These are phyloP conservation scores for Narthecium ossifragum DNA, from an alignment of 106 monocot species.

Conservation along the genomic window DNA sequence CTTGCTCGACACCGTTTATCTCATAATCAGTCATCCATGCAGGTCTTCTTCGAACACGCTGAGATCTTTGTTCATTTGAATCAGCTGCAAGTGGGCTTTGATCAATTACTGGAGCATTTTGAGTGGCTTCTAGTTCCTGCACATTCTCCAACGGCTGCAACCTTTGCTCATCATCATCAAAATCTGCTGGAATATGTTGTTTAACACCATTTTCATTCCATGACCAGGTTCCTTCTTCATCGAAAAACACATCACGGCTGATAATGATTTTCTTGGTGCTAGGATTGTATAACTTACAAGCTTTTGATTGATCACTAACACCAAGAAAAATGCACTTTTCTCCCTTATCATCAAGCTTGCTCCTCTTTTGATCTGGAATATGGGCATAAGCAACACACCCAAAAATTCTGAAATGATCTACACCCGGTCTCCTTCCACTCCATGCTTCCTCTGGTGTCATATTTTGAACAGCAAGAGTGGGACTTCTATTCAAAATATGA, in stretches of 20 bases:
- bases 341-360: conserved; percentile 5
- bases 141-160: not conserved
- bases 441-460: conserved; percentile 6
- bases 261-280: conserved; percentile 2
- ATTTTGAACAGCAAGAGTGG: conserved; percentile 7
- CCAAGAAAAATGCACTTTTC: conserved; percentile 9
- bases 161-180: conserved; percentile 2
- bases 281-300: conserved; percentile 11
- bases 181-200: not conserved
- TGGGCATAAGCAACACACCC: conserved; percentile 1
- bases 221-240: conserved; percentile 2
- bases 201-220: not conserved
- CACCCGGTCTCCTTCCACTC: conserved; percentile 1
- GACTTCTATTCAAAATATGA: conserved; percentile 5
- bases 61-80: not conserved
- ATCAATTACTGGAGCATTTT: too few species aligned
- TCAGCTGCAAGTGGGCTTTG: too few species aligned
- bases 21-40: conserved; percentile 14
- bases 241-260: conserved; percentile 1
- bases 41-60: conserved; percentile 5
- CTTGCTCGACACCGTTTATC: conserved; percentile 6
- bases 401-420: conserved; percentile 10
- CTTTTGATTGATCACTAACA: conserved; percentile 6
- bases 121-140: not conserved
- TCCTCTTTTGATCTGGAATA: conserved; percentile 2